These are phyloP conservation scores for Clavispora fructus DNA, from an alignment of 805 yeast species.

Conservation along the genomic window DNA sequence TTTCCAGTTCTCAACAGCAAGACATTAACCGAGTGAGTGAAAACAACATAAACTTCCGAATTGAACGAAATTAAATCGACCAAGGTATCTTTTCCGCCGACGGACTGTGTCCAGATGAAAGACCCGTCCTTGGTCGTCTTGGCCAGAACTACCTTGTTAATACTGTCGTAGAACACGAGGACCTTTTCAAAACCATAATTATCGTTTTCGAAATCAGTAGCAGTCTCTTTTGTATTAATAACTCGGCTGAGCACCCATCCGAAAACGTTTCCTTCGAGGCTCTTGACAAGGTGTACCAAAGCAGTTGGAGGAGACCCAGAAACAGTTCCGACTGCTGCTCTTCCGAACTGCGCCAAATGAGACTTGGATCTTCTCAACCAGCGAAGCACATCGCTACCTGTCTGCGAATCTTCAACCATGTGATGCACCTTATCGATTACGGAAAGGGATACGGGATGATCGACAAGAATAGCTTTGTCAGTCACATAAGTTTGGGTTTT, in stretches of 20 bases:
- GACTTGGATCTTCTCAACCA: conserved; percentile 26
- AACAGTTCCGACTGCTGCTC: conserved; percentile 10
- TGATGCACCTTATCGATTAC: conserved; percentile 26
- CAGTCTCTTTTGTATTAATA: neutral
- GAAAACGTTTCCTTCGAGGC: neutral
- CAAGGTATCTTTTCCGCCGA: neutral
- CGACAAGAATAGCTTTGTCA: conserved; percentile 19
- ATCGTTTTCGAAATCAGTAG: conserved; percentile 10
- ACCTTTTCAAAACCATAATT: conserved; percentile 30
- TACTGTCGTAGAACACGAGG: conserved; percentile 23
- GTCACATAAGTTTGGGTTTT: neutral
- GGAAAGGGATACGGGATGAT: conserved; percentile 26
- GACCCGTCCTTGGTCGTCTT: conserved; percentile 9
- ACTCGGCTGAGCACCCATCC: neutral
- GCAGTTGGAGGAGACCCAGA: neutral
- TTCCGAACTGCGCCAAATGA: conserved; percentile 33
- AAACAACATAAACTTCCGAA: conserved; percentile 8
- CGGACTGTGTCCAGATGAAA: conserved; percentile 4
- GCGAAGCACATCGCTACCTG: conserved; percentile 17
- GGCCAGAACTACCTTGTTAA: conserved; percentile 6
- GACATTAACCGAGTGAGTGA: conserved; percentile 4
- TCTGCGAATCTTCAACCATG: conserved; percentile 24
- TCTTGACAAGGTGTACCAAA: neutral
- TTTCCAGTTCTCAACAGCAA: conserved; percentile 13
- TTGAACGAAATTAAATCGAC: conserved; percentile 3